Evolutionary conservation across 1,284 basidiomycete genomes (phyloP).

Genomic region (Coniferiporia sulphurascens): DNA sequence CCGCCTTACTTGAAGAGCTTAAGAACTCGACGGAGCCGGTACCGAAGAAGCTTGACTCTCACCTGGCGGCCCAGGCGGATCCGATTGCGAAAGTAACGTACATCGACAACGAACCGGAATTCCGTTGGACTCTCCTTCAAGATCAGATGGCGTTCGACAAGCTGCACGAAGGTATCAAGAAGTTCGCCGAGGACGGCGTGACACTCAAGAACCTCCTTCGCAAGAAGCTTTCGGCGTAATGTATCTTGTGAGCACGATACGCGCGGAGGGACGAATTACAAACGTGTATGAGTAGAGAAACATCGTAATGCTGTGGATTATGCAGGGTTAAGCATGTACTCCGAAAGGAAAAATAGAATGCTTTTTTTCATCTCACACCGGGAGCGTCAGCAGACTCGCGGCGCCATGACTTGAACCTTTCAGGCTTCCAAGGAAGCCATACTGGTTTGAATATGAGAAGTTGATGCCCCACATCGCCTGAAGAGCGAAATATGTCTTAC

Average conservation of each 20-base stretch:
- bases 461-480: too few relatives aligned
- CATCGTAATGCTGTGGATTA: neutral
- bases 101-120: constrained; percentile 92
- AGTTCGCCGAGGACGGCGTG: constrained; percentile 93
- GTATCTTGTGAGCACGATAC: neutral
- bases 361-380: too few relatives aligned
- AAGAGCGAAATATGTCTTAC: too few relatives aligned
- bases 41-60: constrained; percentile 79
- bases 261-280: neutral
- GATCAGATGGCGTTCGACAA: constrained; percentile 97
- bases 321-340: too few relatives aligned
- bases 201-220: constrained; percentile 83
- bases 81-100: constrained; percentile 78
- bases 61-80: constrained; percentile 54
- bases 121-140: constrained; percentile 89
- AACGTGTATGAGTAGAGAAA: neutral
- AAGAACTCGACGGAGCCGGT: constrained; percentile 76
- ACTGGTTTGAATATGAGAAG: too few relatives aligned
- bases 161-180: constrained; percentile 94
- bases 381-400: too few relatives aligned
- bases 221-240: constrained; percentile 66
- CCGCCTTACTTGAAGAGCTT: constrained; percentile 88
- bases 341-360: too few relatives aligned
- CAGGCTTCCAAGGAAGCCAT: too few relatives aligned
- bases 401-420: too few relatives aligned